Percentiles rank a stretch among this genome's conserved stretches.
Evolutionary conservation across 352 stramenopile genomes (phyloP).

Genomic region (Phytophthora litchii): DNA sequence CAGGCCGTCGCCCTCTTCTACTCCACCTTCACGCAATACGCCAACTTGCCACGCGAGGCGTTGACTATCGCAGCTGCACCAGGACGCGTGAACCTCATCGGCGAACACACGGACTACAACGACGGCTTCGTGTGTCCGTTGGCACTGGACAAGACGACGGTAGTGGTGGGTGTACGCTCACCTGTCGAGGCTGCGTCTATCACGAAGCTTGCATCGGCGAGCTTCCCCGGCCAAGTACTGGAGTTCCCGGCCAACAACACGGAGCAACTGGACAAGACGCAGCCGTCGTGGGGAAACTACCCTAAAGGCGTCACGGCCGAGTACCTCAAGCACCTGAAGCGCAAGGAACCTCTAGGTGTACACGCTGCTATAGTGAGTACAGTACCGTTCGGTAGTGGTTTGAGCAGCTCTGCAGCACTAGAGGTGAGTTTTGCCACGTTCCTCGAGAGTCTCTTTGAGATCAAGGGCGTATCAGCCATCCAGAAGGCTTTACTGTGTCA

Average conservation of each 20-base stretch:
- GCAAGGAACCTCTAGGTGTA: constrained; percentile 63
- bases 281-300: constrained; percentile 92
- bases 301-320: constrained; percentile 92
- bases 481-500: constrained; percentile 93
- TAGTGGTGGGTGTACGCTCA: constrained; percentile 71
- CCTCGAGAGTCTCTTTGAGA: constrained; percentile 86
- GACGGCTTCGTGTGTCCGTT: constrained; percentile 96
- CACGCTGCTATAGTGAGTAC: constrained; percentile 87
- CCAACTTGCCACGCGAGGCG: constrained; percentile 39
- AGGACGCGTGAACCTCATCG: constrained; percentile 96
- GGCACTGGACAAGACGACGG: constrained; percentile 90
- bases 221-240: constrained; percentile 55
- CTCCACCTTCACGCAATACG: constrained; percentile 48
- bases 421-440: constrained; percentile 93
- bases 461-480: constrained; percentile 52
- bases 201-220: constrained; percentile 61
- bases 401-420: constrained; percentile 93
- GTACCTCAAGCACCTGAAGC: constrained; percentile 77
- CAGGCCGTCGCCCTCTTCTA: constrained; percentile 68
- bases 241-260: constrained; percentile 57
- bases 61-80: constrained; percentile 81
- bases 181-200: constrained; percentile 24
- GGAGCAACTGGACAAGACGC: constrained; percentile 52
- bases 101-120: constrained; percentile 97
- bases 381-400: constrained; percentile 92